A percentile compares a stretch with the other conserved stretches of the same genome.
These are phyloP conservation scores for Fennellomyces sp. DNA, from an alignment of 371 early-diverging fungal species.

Conservation along the genomic window DNA sequence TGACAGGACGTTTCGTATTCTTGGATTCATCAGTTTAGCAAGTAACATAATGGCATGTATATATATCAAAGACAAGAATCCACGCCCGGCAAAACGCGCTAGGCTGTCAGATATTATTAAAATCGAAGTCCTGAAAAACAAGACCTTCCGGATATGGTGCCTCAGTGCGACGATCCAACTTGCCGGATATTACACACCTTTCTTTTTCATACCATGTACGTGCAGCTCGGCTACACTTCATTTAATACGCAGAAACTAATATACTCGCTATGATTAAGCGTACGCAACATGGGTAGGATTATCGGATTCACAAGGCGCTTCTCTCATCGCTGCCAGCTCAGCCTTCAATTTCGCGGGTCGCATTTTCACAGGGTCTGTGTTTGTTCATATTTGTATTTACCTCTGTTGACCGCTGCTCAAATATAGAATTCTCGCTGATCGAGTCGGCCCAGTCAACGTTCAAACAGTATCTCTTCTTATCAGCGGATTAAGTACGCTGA, in stretches of 20 bases:
- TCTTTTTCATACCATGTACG: conserved; percentile 14
- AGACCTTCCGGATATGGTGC: conserved; percentile 1
- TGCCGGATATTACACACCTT: conserved; percentile 6
- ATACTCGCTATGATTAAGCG: no score
- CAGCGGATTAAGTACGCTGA: conserved; percentile 33
- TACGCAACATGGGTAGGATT: conserved; percentile 11
- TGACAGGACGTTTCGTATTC: conserved; percentile 47
- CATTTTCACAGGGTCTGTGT: conserved; percentile 27
- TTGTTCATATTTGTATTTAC: no score
- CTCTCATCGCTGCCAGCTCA: conserved; percentile 35
- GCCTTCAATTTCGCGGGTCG: conserved; percentile 64
- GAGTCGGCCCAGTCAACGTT: conserved; percentile 48
- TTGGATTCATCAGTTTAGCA: conserved; percentile 4
- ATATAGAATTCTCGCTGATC: conserved; percentile 32
- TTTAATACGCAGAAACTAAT: no score
- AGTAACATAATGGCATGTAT: conserved; percentile 3
- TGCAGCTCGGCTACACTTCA: neutral
- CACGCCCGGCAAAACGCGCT: neutral
- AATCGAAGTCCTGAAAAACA: conserved; percentile 13
- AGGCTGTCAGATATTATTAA: neutral
- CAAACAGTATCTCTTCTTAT: conserved; percentile 33
- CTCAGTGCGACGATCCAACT: neutral
- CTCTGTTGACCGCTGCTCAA: no score
- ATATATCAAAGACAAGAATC: conserved; percentile 7
- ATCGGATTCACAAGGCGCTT: conserved; percentile 24